These are phyloP conservation scores for Durusdinium trenchii DNA, from an alignment of 73 alveolate genomes.

Conservation along the genomic window DNA sequence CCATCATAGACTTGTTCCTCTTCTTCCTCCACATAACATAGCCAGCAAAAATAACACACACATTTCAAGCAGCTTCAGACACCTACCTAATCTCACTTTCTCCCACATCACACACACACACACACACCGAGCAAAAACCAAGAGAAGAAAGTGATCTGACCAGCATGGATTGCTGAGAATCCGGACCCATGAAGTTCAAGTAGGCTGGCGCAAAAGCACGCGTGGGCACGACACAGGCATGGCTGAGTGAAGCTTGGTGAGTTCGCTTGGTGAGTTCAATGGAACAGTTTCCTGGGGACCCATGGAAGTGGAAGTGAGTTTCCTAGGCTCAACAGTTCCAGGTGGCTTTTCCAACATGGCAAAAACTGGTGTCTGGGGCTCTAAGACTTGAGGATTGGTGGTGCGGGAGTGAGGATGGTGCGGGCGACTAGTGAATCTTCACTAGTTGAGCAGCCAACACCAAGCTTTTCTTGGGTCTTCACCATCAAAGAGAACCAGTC, in stretches of 20 bases:
- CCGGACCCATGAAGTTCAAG: conserved; percentile 74
- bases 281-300: neutral
- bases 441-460: too few relatives aligned
- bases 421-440: too few relatives aligned
- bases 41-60: neutral
- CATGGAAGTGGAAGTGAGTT: too few relatives aligned
- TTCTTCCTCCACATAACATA: neutral
- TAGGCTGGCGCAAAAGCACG: conserved; percentile 22
- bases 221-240: neutral
- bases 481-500: too few relatives aligned
- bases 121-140: neutral
- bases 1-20: too few relatives aligned
- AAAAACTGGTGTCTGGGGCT: too few relatives aligned
- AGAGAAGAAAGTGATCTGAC: neutral
- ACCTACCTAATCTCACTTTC: neutral
- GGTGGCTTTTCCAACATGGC: too few relatives aligned
- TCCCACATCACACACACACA: neutral
- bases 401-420: too few relatives aligned
- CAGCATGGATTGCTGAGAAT: neutral
- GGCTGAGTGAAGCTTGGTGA: neutral
- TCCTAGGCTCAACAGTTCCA: too few relatives aligned
- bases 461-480: too few relatives aligned
- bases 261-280: neutral
- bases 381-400: too few relatives aligned
- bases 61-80: neutral